Percentiles rank a stretch among this genome's conserved stretches.
Evolutionary conservation across 306 rosid genomes (phyloP).

Genomic region (Vicia faba): DNA sequence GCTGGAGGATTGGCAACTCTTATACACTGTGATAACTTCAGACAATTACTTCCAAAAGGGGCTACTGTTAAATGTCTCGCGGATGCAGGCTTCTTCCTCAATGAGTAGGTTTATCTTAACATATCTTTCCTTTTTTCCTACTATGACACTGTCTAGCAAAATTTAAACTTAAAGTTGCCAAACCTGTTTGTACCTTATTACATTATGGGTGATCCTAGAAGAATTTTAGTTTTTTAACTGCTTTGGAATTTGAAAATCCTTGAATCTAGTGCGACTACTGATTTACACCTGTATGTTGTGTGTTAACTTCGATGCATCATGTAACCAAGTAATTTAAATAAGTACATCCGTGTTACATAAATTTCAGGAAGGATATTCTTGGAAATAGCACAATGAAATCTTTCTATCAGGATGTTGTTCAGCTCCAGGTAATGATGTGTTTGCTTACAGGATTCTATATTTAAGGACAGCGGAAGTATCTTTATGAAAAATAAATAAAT

Average conservation of each 20-base stretch:
- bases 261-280: neutral
- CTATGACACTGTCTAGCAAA: conserved; percentile 26
- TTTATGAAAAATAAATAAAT: conserved; percentile 11
- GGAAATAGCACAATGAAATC: conserved; percentile 71
- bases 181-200: conserved; percentile 7
- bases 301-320: conserved; percentile 7
- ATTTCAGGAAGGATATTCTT: conserved; percentile 78
- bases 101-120: conserved; percentile 71
- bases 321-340: conserved; percentile 14
- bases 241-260: conserved; percentile 23
- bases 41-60: conserved; percentile 53
- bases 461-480: too few species aligned
- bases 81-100: conserved; percentile 96
- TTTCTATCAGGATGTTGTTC: conserved; percentile 71
- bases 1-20: conserved; percentile 98
- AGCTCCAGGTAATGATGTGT: conserved; percentile 75
- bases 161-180: conserved; percentile 8
- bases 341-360: conserved; percentile 30
- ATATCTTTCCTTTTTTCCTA: conserved; percentile 20
- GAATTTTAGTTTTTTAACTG: too few species aligned
- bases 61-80: conserved; percentile 86
- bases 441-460: neutral
- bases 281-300: conserved; percentile 24
- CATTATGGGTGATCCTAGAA: neutral
- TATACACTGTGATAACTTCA: conserved; percentile 85